Conservation (phyloP, 2,329 filamentous ascomycete genomes). For the Raffaelea albimanens region DNA sequence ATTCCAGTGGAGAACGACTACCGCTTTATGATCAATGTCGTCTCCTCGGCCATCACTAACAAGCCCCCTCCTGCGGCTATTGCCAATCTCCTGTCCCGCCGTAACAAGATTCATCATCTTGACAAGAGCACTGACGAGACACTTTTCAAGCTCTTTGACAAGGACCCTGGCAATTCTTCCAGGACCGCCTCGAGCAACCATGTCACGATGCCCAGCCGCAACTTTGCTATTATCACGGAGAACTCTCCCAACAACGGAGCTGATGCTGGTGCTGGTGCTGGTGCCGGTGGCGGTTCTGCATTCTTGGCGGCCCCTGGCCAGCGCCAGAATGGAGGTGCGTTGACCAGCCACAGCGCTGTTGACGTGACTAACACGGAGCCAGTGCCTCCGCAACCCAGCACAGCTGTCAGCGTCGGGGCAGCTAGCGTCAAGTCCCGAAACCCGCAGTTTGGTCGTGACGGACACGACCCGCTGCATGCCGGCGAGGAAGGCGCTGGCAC, state of each 20-base stretch:
- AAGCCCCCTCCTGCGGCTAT: slow-evolving; percentile 82
- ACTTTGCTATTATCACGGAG: slow-evolving; percentile 85
- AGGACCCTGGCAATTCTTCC: slow-evolving; percentile 68
- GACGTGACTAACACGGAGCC: slow-evolving; percentile 2
- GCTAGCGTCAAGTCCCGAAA: slow-evolving; percentile 6
- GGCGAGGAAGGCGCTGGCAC: slow-evolving; percentile 77
- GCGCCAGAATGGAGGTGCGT: not conserved
- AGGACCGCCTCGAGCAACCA: slow-evolving; percentile 71
- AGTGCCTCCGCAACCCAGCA: slow-evolving; percentile 13
- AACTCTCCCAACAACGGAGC: slow-evolving; percentile 56
- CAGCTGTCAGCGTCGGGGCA: slow-evolving; percentile 10
- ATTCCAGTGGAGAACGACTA: slow-evolving; percentile 75
- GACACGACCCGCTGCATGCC: slow-evolving; percentile 60
- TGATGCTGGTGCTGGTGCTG: not conserved
- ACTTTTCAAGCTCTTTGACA: slow-evolving; percentile 83
- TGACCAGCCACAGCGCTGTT: not conserved
- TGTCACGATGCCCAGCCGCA: slow-evolving; percentile 84
- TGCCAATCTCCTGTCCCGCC: slow-evolving; percentile 79
- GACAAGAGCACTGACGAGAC: slow-evolving; percentile 77
- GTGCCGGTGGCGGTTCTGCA: not conserved
- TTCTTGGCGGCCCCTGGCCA: not conserved
- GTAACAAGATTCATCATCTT: slow-evolving; percentile 73
- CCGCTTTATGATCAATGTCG: slow-evolving; percentile 89
- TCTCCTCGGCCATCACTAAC: slow-evolving; percentile 93
- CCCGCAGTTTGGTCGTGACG: slow-evolving; percentile 40